Evolutionary conservation across 305 asterid genomes (phyloP), one percentile per base, ranked within the genome.

Genomic region (Fraxinus floribunda): DNA sequence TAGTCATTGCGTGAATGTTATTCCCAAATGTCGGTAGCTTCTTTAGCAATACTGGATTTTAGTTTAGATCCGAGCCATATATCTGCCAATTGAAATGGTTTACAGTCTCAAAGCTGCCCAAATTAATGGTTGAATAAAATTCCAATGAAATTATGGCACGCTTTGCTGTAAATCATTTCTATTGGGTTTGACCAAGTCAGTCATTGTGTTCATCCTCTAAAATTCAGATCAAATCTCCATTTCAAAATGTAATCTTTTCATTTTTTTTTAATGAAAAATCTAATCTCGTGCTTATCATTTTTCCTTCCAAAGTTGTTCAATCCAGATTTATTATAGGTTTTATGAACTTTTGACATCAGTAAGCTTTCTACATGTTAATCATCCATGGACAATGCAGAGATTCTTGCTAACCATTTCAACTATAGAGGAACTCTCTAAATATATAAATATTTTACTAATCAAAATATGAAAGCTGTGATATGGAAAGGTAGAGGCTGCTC

Each of bases 11-110:
- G 52, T 32, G 49, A 13, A 64, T 79, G n/a, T 76, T 35, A 52
- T n/a, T 68, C 1, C 16, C 52, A 55, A n/a, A 77, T 49, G 75
- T 52, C 35, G 30, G 22, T 80, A 38, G 78, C 36, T 29, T 36
- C 80, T 55, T 55, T 52, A 52, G 64, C 77, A 80, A 79, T 78
- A 76, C 39, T 29, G 41, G 55, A 75, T 30, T 29, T 38, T 30
- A 32, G 66, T 75, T 34, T 71, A 22, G 75, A 64, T 41, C 66
- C 9, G 30, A 76, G 80, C 80, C 66, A 38, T 32, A 49, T 79
- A 76, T 74, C 57, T 52, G 16, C 22, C 85, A n/a, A 78, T 55
- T 76, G 76, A 64, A 74, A 39, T 68, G 26, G 81, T 44, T 64
- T 20, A 38, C 49, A 78, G 30, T 36, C 71, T 81, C n/a, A 55